phyloP scores from a whole-genome alignment of 768 basidiomycete species.

The Candolleomyces efflorescens region DNA sequence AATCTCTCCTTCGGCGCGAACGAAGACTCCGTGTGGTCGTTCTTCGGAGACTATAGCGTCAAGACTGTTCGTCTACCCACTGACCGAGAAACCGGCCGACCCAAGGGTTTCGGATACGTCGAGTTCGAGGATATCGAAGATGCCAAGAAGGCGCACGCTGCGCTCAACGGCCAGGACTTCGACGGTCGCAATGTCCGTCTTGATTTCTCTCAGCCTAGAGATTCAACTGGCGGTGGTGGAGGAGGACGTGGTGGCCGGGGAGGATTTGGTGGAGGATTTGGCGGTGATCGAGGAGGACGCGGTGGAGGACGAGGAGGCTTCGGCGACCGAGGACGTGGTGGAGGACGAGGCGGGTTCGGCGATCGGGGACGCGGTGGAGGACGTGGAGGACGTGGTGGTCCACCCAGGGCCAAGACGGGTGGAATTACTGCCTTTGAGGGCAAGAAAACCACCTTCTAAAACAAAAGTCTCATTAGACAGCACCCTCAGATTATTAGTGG shows the following conservation, averaged over 20 bases:
- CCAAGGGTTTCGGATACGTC: conserved; percentile 97
- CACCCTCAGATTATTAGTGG: no score
- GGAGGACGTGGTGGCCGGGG: conserved; percentile 46
- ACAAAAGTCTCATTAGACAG: conserved; percentile 13
- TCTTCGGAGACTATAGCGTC: conserved; percentile 86
- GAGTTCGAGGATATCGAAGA: conserved; percentile 81
- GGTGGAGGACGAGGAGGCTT: conserved; percentile 35
- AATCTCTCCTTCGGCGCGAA: conserved; percentile 77
- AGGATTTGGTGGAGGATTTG: conserved; percentile 34
- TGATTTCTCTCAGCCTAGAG: conserved; percentile 84
- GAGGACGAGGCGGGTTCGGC: conserved; percentile 36
- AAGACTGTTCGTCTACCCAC: conserved; percentile 89
- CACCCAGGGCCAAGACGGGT: conserved; percentile 52
- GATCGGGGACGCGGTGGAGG: conserved; percentile 31
- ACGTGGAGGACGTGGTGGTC: conserved; percentile 42
- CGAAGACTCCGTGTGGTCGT: conserved; percentile 86
- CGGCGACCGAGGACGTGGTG: conserved; percentile 28
- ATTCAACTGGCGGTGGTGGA: conserved; percentile 50
- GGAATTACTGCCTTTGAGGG: conserved; percentile 64
- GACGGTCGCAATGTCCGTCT: conserved; percentile 78
- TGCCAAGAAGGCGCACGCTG: conserved; percentile 77
- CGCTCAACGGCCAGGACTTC: conserved; percentile 66
- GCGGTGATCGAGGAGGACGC: conserved; percentile 29
- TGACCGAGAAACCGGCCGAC: conserved; percentile 83
- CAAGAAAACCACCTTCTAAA: conserved; percentile 61